A percentile compares a stretch with the other conserved stretches of the same genome.
phyloP scores from a whole-genome alignment of 768 basidiomycete species.

The Suillus alpinus region DNA sequence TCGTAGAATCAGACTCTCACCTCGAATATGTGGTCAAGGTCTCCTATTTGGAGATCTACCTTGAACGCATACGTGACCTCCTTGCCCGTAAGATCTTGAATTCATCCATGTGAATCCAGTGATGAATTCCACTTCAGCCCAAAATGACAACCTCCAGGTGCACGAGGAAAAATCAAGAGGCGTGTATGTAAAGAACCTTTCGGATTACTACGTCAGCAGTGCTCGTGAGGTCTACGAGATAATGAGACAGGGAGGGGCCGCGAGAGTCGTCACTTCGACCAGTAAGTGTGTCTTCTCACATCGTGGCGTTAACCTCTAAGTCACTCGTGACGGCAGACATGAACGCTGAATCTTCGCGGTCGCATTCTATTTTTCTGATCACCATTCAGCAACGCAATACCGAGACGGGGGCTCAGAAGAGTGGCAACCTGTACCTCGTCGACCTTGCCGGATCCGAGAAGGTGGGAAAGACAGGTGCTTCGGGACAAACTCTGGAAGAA shows the following conservation, averaged over 20 bases:
- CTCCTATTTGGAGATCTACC: constrained; percentile 99
- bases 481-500: constrained; percentile 97
- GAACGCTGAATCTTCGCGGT: constrained; percentile 99
- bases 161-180: constrained; percentile 98
- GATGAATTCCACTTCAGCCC: constrained; percentile 47
- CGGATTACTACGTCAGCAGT: constrained; percentile 97
- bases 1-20: constrained; percentile 91
- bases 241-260: constrained; percentile 93
- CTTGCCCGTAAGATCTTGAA: constrained; percentile 74
- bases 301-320: constrained; percentile 5
- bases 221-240: constrained; percentile 97
- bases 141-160: constrained; percentile 97
- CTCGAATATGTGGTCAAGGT: constrained; percentile 99
- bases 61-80: constrained; percentile 93
- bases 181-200: constrained; percentile 96
- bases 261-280: constrained; percentile 90
- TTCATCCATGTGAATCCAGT: not conserved
- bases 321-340: constrained; percentile 61
- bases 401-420: constrained; percentile 93
- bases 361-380: constrained; percentile 98
- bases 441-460: constrained; percentile 99
- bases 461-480: constrained; percentile 98
- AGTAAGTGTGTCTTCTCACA: constrained; percentile 61
- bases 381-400: constrained; percentile 96
- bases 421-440: constrained; percentile 94